Percentiles rank a stretch among this genome's conserved stretches.
Conservation (phyloP, 2,329 filamentous ascomycete genomes). For the Aspergillus sp. region DNA sequence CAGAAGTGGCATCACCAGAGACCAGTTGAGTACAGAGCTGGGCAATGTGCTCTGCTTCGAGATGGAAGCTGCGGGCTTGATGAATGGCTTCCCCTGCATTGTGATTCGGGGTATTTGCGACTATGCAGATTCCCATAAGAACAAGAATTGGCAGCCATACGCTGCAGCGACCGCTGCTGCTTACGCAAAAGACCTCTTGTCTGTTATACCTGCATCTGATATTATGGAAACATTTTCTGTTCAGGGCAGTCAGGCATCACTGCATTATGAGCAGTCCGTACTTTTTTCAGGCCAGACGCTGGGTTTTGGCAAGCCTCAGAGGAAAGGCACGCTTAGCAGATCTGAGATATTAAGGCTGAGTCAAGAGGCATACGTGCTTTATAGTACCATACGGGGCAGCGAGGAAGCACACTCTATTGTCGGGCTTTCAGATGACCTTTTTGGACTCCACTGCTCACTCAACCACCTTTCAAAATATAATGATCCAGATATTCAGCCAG, state of each 20-base stretch:
- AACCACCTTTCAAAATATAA: background rate
- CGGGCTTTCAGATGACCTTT: background rate
- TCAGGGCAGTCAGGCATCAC: background rate
- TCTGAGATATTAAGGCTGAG: background rate
- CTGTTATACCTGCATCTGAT: background rate
- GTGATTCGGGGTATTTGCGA: conserved; percentile 14
- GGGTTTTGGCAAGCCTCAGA: background rate
- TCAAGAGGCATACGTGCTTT: background rate
- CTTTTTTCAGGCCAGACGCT: background rate
- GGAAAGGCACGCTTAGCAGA: background rate
- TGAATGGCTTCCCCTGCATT: conserved; percentile 1
- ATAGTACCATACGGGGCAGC: background rate
- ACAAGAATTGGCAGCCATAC: background rate
- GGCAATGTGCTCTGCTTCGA: background rate
- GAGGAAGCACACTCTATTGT: background rate
- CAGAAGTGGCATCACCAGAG: conserved; percentile 10
- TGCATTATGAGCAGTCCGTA: background rate
- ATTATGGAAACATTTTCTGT: background rate
- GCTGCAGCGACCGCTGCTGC: background rate
- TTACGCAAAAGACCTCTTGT: background rate
- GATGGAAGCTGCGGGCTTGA: conserved; percentile 4
- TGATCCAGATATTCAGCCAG: no score
- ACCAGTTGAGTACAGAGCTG: conserved; percentile 20
- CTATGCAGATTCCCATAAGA: conserved; percentile 12
- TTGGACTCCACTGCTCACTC: background rate